Evolutionary conservation across 352 stramenopile genomes (phyloP).

Genomic region (Globisporangium emineosum): DNA sequence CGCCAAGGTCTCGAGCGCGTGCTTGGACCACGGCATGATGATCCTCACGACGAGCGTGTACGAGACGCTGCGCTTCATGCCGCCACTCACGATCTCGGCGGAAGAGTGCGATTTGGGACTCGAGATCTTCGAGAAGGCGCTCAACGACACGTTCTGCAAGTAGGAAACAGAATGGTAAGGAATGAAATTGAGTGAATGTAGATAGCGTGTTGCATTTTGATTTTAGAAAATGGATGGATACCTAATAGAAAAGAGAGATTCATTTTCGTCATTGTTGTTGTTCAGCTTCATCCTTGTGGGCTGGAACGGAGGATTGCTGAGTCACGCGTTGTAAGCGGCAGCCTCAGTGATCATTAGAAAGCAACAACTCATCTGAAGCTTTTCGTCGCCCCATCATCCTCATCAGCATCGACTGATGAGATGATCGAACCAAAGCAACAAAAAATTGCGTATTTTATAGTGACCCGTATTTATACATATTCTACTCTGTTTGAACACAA

Average conservation of each 20-base stretch:
- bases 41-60: conserved; percentile 90
- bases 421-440: not conserved
- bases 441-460: not conserved
- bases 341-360: too few species aligned
- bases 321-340: not conserved
- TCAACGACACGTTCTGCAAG: conserved; percentile 44
- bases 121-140: conserved; percentile 56
- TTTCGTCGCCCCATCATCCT: not conserved
- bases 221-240: not conserved
- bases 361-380: not conserved
- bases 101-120: conserved; percentile 64
- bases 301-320: not conserved
- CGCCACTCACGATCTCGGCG: conserved; percentile 83
- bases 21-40: conserved; percentile 87
- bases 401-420: not conserved
- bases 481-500: not conserved
- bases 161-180: not conserved
- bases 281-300: not conserved
- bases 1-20: conserved; percentile 71
- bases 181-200: not conserved
- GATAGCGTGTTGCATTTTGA: conserved; percentile 2
- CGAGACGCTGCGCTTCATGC: conserved; percentile 93
- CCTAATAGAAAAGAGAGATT: not conserved
- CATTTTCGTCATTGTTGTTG: not conserved
- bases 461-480: not conserved